Conservation (phyloP, 768 basidiomycete genomes). For the Lactarius indigo region DNA sequence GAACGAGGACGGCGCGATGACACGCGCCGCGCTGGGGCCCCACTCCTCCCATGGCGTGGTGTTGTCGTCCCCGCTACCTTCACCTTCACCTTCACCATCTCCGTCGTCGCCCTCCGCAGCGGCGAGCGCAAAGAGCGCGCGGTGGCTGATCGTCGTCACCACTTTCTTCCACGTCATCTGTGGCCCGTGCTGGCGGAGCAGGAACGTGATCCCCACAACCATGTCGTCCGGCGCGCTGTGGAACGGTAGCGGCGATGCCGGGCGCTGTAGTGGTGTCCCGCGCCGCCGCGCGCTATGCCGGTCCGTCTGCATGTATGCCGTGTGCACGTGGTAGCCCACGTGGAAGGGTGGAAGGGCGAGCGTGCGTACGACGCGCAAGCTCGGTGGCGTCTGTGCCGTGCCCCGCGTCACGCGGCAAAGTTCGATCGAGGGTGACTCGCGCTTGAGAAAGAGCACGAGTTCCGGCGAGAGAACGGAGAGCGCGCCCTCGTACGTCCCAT, state of each 20-base stretch:
- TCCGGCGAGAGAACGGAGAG: slow-evolving; percentile 15
- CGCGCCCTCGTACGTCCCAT: slow-evolving; percentile 18
- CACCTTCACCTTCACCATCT: background rate
- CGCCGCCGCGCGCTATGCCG: background rate
- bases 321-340: slow-evolving; percentile 9
- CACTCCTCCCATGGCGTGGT: slow-evolving; percentile 10
- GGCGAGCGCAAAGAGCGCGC: slow-evolving; percentile 10
- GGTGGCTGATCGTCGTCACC: slow-evolving; percentile 14
- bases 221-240: slow-evolving; percentile 19
- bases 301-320: slow-evolving; percentile 22
- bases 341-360: slow-evolving; percentile 12
- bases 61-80: background rate
- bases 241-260: slow-evolving; percentile 4
- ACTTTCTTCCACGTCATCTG: slow-evolving; percentile 3
- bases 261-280: background rate
- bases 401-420: slow-evolving; percentile 7
- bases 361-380: slow-evolving; percentile 10
- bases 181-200: slow-evolving; percentile 4
- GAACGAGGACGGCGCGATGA: slow-evolving; percentile 9
- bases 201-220: slow-evolving; percentile 21
- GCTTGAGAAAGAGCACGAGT: slow-evolving; percentile 16
- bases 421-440: slow-evolving; percentile 3
- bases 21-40: slow-evolving; percentile 10
- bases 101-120: background rate
- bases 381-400: background rate